These are phyloP conservation scores for Yarrowia sp. DNA, from an alignment of 805 yeast species.

Conservation along the genomic window DNA sequence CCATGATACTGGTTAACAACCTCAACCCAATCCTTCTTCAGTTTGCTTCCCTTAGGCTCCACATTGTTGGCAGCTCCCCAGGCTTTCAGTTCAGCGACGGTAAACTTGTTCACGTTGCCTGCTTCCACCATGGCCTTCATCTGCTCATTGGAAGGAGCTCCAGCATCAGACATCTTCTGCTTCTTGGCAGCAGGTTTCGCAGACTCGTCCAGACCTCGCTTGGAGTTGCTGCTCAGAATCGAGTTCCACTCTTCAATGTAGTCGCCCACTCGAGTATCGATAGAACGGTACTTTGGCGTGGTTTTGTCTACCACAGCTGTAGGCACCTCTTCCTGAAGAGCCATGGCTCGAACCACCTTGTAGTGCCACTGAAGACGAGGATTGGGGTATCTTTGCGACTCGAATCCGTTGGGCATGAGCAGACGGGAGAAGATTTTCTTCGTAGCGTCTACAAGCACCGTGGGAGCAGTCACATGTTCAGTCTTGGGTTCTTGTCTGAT, in stretches of 20 bases:
- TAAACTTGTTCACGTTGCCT: neutral
- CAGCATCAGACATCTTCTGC: neutral
- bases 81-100: conserved; percentile 39
- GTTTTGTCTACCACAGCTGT: conserved; percentile 44
- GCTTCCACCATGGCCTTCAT: neutral
- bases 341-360: conserved; percentile 65
- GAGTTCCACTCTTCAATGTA: conserved; percentile 39
- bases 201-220: neutral
- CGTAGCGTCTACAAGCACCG: conserved; percentile 45
- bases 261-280: conserved; percentile 44
- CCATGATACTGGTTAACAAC: neutral
- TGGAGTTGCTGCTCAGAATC: neutral
- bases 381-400: conserved; percentile 58
- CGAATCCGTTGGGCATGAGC: conserved; percentile 57
- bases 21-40: conserved; percentile 38
- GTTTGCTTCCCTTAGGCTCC: conserved; percentile 13
- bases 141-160: conserved; percentile 1
- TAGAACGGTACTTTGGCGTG: conserved; percentile 45
- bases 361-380: conserved; percentile 52
- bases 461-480: conserved; percentile 43
- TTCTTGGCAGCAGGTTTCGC: neutral
- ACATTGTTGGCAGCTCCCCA: conserved; percentile 29
- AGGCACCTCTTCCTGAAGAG: conserved; percentile 63
- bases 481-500: conserved; percentile 66
- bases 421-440: conserved; percentile 53